Base-by-base conservation (phyloP, 257 asterid species). In the Dorcoceras hygrometricum region DNA sequence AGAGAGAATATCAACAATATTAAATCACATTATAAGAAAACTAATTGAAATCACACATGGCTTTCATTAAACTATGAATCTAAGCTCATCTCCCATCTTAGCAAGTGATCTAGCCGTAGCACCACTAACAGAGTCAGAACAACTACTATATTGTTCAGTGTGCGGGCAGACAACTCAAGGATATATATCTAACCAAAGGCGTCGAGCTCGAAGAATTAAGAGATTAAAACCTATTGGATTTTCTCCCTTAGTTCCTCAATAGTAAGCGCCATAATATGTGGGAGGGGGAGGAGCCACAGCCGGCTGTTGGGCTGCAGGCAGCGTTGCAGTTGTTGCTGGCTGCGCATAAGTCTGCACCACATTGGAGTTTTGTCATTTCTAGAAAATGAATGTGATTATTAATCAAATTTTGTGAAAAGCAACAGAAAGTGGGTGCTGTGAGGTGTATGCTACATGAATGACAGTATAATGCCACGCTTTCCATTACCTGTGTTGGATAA, bases 401-500 rank as follows among this genome's bases (percentile, higher is more conserved):
- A 46, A 46, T 46, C 14, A 46, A 14, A 4, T 46, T 3, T 0
- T 16, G 53, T 0, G 8, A 46, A 46, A 46, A 46, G 19, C 20
- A 4, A 19, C 16, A 20, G 20, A 46, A 46, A 46, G 8, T 46
- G 16, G 53, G 22, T 39, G 50, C 3, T 16, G 53, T 0, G 5
- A 14, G 53, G 20, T 4, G 8, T 46, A 16, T 46, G n/a, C n/a
- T n/a, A 46, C 16, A 16, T 16, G 16, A 16, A 43, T 43, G 53
- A 43, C n/a, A 39, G 50, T 0, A 39, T 12, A 39, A 39, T 4
- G 16, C 53, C 20, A 4, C 20, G 12, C 16, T 20, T 60, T 53
- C 34, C 4, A 57, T 67, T 79, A 88, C 99, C 97, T 85, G 99
- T 26, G 90, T 69, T 46, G 90, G 85, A 76, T 86, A 86, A 46